Base-by-base conservation (phyloP, 1,284 basidiomycete species). In the Cutaneotrichosporon cavernicola region DNA sequence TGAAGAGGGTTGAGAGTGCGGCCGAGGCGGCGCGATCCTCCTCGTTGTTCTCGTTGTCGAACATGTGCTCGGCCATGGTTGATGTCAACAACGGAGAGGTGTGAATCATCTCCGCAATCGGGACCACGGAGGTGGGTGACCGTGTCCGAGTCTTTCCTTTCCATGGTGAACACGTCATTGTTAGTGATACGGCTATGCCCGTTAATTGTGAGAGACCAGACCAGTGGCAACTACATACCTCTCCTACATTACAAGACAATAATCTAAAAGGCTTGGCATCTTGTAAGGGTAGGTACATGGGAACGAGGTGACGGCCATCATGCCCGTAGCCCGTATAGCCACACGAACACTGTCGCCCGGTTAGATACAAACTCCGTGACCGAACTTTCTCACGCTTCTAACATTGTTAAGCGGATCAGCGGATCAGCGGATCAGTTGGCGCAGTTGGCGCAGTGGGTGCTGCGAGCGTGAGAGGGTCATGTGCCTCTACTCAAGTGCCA, bases 1-100 rank as follows among this genome's bases (percentile, higher is more conserved):
- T 53, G 50, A 68, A 68, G 47, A 68, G 62, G 5, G 56, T 68
- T 13, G 51, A 62, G 52, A 68, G 64, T 0, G 66, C 66, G 0
- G 66, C 66, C n/a, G 51, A 61, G 14, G 66, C 62, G 14, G 56
- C 64, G 4, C 56, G 16, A 43, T 43, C 55, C 22, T 56, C 55
- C 14, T 56, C 36, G 22, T 56, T 56, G 55, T 30, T 9, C 26
- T 58, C 30, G 56, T 10, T 31, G 43, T 58, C 56, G 43, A 47
- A 58, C 43, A 58, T 18, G 40, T 47, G 43, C 8, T 58, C 30
- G 40, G 30, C 16, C 26, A 58, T 47, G 26, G 46, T 47, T 43
- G 18, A n/a, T 22, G n/a, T 47, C 55, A 56, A 56, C 55, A 56
- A 56, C 55, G 55, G 55, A 56, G 36, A 56, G n/a, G 55, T 16